Base-by-base conservation (phyloP, 116 monocot species). In the Phalaenopsis hybrid region DNA sequence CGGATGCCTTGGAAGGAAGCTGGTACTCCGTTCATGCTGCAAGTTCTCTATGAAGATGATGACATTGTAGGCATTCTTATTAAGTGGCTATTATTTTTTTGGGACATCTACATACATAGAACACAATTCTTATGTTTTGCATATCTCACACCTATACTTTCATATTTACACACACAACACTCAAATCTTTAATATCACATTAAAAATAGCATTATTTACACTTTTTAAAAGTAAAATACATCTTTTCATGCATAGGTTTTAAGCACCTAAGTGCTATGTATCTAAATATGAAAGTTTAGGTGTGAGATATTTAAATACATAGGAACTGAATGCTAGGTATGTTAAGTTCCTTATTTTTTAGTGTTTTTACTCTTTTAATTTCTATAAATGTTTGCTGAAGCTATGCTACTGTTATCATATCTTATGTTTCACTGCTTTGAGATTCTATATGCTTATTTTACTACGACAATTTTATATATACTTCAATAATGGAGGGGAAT, bases 1-100 rank as follows among this genome's bases (percentile, higher is more conserved):
- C 93, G 95, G 45, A 45, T 92, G 20, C 93, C 99, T 23, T 99
- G 99, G 95, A 85, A 86, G 74, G 95, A 99, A 76, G 90, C 92
- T 4, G 15, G 79, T 83, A 88, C 88, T 31, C 95, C 93, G 0
- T 86, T 91, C 79, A 44, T 87, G 33, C 79, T 98, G 0, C 84
- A 95, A 75, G 92, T 98, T 83, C 90, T 98, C 68, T 98, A 93
- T 51, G 98, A 98, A 86, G 98, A 98, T 89, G 88, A 89, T 63
- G 84, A 93, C 80, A 83, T 98, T 88, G 94, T 94, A 78, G 76
- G 70, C n/a, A 37, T 45, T 21, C 6, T 17, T 41, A 78, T 2
- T 15, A 65, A 46, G 13, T 13, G 11, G 37, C 18, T 43, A 6
- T 44, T 33, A 21, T n/a, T 44, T 17, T 12, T 80, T 41, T 41